Evolutionary conservation across 805 yeast genomes (phyloP).

Genomic region (Zygoascus bituminiphila): DNA sequence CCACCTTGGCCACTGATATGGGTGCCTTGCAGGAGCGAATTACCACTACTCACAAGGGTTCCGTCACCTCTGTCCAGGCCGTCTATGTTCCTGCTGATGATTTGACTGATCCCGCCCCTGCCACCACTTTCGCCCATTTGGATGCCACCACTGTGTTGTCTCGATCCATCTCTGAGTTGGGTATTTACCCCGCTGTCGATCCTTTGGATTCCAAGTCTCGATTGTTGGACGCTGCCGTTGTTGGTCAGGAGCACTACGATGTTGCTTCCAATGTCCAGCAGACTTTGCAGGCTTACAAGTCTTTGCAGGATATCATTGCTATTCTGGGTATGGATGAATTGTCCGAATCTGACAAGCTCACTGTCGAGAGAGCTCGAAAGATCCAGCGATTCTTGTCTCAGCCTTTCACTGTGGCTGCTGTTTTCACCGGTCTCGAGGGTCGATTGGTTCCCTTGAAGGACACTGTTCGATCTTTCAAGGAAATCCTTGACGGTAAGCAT

Average conservation of each 20-base stretch:
- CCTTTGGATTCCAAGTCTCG: conserved; percentile 99
- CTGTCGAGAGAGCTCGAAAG: conserved; percentile 99
- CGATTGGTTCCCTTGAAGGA: conserved; percentile 94
- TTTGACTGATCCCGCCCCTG: conserved; percentile 99
- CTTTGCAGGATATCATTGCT: conserved; percentile 99
- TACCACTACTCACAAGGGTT: conserved; percentile 99
- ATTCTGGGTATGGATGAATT: conserved; percentile 99
- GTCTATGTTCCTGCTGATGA: conserved; percentile 99
- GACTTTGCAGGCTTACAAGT: conserved; percentile 99
- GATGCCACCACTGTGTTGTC: conserved; percentile 99
- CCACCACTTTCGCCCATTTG: conserved; percentile 99
- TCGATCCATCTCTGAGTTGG: conserved; percentile 98
- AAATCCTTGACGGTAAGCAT: conserved; percentile 95
- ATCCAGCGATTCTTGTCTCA: conserved; percentile 99
- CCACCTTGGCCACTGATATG: conserved; percentile 99
- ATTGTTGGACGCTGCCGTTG: conserved; percentile 93
- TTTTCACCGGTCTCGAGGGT: conserved; percentile 99
- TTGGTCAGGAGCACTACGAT: conserved; percentile 97
- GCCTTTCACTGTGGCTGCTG: conserved; percentile 99
- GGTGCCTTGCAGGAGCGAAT: conserved; percentile 99
- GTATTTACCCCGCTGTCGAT: conserved; percentile 99
- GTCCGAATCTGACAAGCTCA: conserved; percentile 96
- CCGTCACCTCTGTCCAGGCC: conserved; percentile 99
- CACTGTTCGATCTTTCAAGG: conserved; percentile 91
- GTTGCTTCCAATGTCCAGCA: conserved; percentile 94